Conservation (phyloP, 352 stramenopile species). For the Thraustochytrium striatum region DNA sequence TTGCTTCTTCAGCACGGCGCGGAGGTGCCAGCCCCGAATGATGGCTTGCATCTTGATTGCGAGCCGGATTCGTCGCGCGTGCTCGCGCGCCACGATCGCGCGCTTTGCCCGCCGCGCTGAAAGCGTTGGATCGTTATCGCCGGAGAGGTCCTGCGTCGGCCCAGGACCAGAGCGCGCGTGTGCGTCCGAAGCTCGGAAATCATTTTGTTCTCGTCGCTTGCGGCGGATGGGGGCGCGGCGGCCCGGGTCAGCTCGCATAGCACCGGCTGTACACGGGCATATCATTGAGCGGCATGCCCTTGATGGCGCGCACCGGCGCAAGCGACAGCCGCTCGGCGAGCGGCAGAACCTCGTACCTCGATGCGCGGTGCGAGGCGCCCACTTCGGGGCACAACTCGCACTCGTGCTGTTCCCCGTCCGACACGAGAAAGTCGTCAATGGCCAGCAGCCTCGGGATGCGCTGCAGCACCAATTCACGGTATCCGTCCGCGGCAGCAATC, state of each 20-base stretch:
- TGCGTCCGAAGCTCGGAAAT: background rate
- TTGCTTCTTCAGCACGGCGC: background rate
- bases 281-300: no score
- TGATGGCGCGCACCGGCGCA: no score
- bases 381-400: background rate
- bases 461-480: background rate
- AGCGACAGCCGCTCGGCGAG: no score
- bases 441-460: conserved; percentile 18
- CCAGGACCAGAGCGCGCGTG: background rate
- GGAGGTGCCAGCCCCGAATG: background rate
- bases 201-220: no score
- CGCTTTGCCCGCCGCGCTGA: background rate
- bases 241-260: no score
- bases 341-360: no score
- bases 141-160: background rate
- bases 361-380: no score
- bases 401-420: conserved; percentile 9
- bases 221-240: no score
- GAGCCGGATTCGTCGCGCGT: background rate
- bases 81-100: background rate
- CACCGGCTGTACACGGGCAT: no score
- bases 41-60: background rate
- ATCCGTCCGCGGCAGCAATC: background rate
- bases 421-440: conserved; percentile 22
- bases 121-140: background rate